Evolutionary conservation across 179 eudicot species (phyloP).

Genomic region (Camellia oleifera): DNA sequence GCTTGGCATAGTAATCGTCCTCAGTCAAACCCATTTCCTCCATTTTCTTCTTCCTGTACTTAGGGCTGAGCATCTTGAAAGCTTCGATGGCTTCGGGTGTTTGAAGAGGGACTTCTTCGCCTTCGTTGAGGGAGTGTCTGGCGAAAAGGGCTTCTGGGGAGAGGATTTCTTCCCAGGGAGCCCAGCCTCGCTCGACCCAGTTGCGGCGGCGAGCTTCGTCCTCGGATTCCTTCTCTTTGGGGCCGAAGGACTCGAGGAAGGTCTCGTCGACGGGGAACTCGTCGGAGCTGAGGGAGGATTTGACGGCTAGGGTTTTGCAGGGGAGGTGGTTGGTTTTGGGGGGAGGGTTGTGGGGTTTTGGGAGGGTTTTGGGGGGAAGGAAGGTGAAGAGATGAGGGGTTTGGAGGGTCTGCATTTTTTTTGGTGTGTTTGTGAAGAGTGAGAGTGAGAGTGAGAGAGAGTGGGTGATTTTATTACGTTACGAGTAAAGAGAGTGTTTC

Average conservation of each 20-base stretch:
- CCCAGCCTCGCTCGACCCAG: slow-evolving; percentile 96
- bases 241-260: slow-evolving; percentile 62
- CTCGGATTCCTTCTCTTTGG: slow-evolving; percentile 60
- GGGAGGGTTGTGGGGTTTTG: slow-evolving; percentile 29
- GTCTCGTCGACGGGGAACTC: slow-evolving; percentile 84
- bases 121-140: slow-evolving; percentile 66
- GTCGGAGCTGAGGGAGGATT: slow-evolving; percentile 45
- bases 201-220: slow-evolving; percentile 75
- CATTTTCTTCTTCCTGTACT: slow-evolving; percentile 64
- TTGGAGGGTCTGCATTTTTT: slow-evolving; percentile 45
- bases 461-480: too few species aligned
- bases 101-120: slow-evolving; percentile 75
- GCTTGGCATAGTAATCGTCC: slow-evolving; percentile 75
- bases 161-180: slow-evolving; percentile 96
- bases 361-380: slow-evolving; percentile 22
- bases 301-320: slow-evolving; percentile 19
- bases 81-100: slow-evolving; percentile 83
- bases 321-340: slow-evolving; percentile 12
- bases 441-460: not conserved
- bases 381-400: slow-evolving; percentile 33
- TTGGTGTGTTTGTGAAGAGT: too few species aligned
- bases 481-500: too few species aligned
- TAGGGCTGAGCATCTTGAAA: slow-evolving; percentile 71
- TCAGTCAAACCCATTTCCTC: slow-evolving; percentile 72
- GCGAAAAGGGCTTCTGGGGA: slow-evolving; percentile 89